Conservation (phyloP, 2,329 filamentous ascomycete genomes). For the Monosporascus cannonballus region DNA sequence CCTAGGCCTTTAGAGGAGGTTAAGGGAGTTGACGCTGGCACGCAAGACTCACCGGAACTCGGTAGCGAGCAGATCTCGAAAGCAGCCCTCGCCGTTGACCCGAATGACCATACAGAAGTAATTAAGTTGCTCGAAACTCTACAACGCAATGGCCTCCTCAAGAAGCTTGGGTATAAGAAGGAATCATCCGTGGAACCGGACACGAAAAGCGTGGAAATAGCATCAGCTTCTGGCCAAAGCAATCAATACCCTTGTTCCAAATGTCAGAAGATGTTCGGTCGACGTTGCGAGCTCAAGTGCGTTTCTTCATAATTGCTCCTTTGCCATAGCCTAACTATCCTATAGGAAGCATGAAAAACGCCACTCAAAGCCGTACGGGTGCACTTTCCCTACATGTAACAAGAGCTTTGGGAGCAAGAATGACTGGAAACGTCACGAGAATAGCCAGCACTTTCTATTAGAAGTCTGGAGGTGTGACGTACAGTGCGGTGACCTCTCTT, state of each 20-base stretch:
- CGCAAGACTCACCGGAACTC: constrained; percentile 1
- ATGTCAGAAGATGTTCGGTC: constrained; percentile 41
- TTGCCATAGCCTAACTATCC: constrained; percentile 13
- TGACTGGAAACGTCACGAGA: constrained; percentile 91
- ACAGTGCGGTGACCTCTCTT: constrained; percentile 12
- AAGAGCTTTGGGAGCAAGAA: constrained; percentile 87
- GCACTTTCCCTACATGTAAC: constrained; percentile 63
- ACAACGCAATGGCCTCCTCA: constrained; percentile 16
- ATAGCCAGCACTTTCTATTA: constrained; percentile 65
- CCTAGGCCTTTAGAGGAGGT: background rate
- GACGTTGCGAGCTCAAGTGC: constrained; percentile 54
- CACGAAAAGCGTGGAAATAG: constrained; percentile 9
- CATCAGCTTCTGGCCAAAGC: constrained; percentile 6
- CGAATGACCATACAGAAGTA: constrained; percentile 9
- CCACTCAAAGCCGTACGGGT: constrained; percentile 75
- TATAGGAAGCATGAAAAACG: constrained; percentile 76
- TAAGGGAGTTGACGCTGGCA: background rate
- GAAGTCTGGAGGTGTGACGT: constrained; percentile 68
- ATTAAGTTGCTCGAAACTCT: constrained; percentile 18
- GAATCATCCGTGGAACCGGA: constrained; percentile 7
- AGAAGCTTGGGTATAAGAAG: constrained; percentile 18
- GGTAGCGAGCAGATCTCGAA: background rate
- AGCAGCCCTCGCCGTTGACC: constrained; percentile 1
- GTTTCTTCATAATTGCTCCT: constrained; percentile 10
- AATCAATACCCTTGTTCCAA: constrained; percentile 26